phyloP scores from a whole-genome alignment of 768 basidiomycete genomes.

The Podaxis sp. region DNA sequence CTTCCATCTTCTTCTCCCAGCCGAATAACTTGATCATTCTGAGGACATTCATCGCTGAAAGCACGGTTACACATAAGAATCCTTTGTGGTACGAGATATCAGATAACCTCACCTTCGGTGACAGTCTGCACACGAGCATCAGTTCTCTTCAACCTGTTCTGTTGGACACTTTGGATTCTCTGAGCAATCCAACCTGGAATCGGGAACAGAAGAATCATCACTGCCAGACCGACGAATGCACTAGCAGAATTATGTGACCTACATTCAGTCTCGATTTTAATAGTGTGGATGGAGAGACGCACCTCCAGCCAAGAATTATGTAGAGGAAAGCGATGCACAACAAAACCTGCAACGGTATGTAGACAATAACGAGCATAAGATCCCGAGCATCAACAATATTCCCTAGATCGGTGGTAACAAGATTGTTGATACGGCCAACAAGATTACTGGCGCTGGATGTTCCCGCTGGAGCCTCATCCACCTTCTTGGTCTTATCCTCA shows the following conservation, averaged over 20 bases:
- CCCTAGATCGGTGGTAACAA: constrained; percentile 62
- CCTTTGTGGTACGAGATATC: background rate
- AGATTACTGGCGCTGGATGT: constrained; percentile 34
- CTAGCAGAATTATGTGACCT: constrained; percentile 41
- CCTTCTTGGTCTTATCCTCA: background rate
- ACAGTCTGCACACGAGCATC: constrained; percentile 61
- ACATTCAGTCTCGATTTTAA: constrained; percentile 5
- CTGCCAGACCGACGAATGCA: too few species aligned
- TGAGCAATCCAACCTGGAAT: constrained; percentile 55
- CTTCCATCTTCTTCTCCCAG: constrained; percentile 55
- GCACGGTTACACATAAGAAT: constrained; percentile 17
- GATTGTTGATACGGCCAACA: constrained; percentile 74
- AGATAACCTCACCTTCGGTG: constrained; percentile 45
- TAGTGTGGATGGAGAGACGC: constrained; percentile 23
- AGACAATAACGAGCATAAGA: constrained; percentile 30
- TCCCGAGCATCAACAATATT: constrained; percentile 35
- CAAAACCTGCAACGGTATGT: constrained; percentile 37
- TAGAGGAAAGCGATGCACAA: constrained; percentile 43
- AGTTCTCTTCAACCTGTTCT: constrained; percentile 42
- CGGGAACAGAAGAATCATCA: constrained; percentile 48
- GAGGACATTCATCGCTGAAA: constrained; percentile 46
- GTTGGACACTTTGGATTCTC: constrained; percentile 45
- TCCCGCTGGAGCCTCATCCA: background rate
- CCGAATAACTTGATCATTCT: constrained; percentile 73
- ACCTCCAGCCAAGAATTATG: constrained; percentile 45